Percentiles rank a stretch among this genome's conserved stretches.
Evolutionary conservation across 179 eudicot species (phyloP).

Genomic region (Monotropa hypopitys): DNA sequence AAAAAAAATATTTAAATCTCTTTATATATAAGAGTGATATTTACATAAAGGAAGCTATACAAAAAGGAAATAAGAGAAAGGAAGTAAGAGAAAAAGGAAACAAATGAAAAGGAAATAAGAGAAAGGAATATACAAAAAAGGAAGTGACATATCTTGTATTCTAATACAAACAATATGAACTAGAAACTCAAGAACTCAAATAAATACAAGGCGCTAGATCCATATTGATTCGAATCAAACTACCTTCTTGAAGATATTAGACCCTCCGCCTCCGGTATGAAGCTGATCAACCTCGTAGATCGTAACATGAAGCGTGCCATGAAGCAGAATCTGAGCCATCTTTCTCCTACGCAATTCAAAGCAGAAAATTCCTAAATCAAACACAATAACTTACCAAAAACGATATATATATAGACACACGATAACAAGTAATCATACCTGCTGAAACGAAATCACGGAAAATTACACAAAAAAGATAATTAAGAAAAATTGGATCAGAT

Average conservation of each 20-base stretch:
- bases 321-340: slow-evolving; percentile 43
- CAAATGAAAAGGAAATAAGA: too few species aligned
- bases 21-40: too few species aligned
- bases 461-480: neutral
- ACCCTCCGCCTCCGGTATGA: slow-evolving; percentile 24
- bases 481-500: neutral
- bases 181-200: neutral
- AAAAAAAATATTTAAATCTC: too few species aligned
- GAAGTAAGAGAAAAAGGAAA: too few species aligned
- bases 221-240: neutral
- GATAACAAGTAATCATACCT: neutral
- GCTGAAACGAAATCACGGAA: neutral
- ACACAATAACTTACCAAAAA: neutral
- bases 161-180: neutral
- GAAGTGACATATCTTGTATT: too few species aligned
- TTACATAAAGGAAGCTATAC: too few species aligned
- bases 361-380: neutral
- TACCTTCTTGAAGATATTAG: slow-evolving; percentile 41
- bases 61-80: too few species aligned
- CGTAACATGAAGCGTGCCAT: slow-evolving; percentile 50
- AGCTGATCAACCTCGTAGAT: slow-evolving; percentile 34
- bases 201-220: neutral
- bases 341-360: neutral
- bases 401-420: neutral
- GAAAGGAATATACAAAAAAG: too few species aligned